Evolutionary conservation across 2,329 filamentous ascomycete species (phyloP).

Genomic region (Colletotrichum tamarilloi): DNA sequence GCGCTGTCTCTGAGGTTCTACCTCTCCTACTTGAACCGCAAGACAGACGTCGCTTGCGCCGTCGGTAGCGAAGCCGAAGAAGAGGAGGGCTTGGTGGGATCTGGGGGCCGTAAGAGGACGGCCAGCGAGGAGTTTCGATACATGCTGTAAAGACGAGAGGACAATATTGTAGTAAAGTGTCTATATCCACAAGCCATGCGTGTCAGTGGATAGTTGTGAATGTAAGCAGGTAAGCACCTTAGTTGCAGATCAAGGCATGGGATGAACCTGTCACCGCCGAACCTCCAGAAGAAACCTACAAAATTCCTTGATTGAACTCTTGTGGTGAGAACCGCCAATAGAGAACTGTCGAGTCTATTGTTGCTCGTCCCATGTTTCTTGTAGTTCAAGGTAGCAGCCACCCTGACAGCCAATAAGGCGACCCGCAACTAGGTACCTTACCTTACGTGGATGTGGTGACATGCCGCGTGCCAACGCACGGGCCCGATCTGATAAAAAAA

Average conservation of each 20-base stretch:
- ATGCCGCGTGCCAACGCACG: background rate
- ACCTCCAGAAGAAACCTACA: background rate
- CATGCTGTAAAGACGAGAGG: slow-evolving; percentile 52
- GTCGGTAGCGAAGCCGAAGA: slow-evolving; percentile 44
- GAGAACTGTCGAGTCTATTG: background rate
- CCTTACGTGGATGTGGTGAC: background rate
- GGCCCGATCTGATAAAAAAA: background rate
- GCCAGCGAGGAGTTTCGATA: slow-evolving; percentile 53
- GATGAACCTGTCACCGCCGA: background rate
- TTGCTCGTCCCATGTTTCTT: background rate
- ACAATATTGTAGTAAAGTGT: background rate
- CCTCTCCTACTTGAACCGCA: slow-evolving; percentile 62
- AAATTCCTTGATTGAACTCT: background rate
- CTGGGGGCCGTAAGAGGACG: slow-evolving; percentile 38
- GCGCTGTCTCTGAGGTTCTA: slow-evolving; percentile 65
- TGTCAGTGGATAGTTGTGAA: background rate
- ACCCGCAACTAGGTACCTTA: background rate
- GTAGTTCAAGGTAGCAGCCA: background rate
- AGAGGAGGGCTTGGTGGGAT: slow-evolving; percentile 53
- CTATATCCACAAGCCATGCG: background rate
- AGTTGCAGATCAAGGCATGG: background rate
- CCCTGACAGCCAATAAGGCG: background rate
- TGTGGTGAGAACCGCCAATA: background rate
- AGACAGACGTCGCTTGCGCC: slow-evolving; percentile 50
- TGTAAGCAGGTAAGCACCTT: too few species aligned